Evolutionary conservation across 208 protist genomes (phyloP).

Genomic region (Leishmania amazonensis): DNA sequence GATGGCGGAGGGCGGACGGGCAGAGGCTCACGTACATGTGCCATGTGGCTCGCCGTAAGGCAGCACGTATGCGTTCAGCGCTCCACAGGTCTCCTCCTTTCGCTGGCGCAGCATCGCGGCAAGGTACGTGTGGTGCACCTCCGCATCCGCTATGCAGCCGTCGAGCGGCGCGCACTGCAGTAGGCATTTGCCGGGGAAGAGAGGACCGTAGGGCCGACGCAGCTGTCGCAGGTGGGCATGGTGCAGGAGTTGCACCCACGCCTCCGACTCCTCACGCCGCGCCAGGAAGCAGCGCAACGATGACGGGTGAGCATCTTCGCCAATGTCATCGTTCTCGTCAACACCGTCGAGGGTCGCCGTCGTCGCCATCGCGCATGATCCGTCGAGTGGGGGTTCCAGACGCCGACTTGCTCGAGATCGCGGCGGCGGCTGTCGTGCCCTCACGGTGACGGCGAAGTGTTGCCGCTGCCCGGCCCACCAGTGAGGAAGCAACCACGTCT

Average conservation of each 20-base stretch:
- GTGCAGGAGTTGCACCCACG: slow-evolving; percentile 13
- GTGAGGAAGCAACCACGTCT: background rate
- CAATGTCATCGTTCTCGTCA: background rate
- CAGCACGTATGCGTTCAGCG: background rate
- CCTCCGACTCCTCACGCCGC: slow-evolving; percentile 5
- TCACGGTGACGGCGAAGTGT: background rate
- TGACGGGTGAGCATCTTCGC: background rate
- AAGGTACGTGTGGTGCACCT: slow-evolving; percentile 15
- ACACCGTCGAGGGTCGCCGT: background rate
- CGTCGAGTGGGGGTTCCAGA: background rate
- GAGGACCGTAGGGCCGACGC: slow-evolving; percentile 22
- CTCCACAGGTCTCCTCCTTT: background rate
- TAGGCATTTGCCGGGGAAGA: slow-evolving; percentile 3
- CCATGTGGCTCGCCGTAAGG: background rate
- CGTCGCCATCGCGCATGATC: background rate
- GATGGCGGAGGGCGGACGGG: background rate
- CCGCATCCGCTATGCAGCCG: slow-evolving; percentile 6
- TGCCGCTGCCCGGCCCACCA: slow-evolving; percentile 3
- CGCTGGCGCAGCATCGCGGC: slow-evolving; percentile 7
- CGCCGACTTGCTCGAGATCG: background rate
- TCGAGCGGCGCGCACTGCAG: background rate
- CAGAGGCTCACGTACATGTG: background rate
- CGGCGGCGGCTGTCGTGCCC: background rate
- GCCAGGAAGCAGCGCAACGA: background rate
- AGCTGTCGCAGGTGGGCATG: background rate